Conservation (phyloP, 148 eudicot genomes). For the Fagopyrum esculentum region DNA sequence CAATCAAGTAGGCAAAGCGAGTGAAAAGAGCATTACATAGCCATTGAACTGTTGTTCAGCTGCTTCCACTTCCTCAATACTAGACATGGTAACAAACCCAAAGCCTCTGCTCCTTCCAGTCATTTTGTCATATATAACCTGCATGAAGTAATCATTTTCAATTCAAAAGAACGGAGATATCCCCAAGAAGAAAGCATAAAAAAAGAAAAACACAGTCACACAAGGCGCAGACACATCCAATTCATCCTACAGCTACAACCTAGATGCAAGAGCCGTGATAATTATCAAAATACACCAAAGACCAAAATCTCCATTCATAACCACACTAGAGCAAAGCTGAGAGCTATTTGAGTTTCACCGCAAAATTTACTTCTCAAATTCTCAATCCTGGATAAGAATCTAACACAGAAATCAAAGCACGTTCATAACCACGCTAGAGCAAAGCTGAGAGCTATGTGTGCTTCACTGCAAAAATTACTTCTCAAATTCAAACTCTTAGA, state of each 20-base stretch:
- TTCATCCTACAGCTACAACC: neutral
- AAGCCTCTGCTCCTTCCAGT: constrained; percentile 96
- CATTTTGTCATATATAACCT: constrained; percentile 89
- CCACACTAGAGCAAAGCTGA: neutral
- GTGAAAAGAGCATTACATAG: constrained; percentile 44
- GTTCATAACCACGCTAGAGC: no score
- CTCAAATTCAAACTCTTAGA: neutral
- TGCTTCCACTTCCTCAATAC: constrained; percentile 61
- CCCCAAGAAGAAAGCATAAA: neutral
- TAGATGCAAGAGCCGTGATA: no score
- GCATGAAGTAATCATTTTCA: constrained; percentile 5
- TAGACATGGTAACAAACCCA: constrained; percentile 93
- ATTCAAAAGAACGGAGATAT: neutral
- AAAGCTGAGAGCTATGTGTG: neutral
- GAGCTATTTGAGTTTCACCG: neutral
- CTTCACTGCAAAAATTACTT: neutral
- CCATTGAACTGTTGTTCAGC: constrained; percentile 82
- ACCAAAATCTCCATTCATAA: no score
- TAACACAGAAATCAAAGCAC: neutral
- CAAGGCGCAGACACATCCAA: neutral
- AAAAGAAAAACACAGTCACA: neutral
- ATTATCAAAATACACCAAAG: no score
- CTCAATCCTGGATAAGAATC: neutral
- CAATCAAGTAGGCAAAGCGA: neutral
- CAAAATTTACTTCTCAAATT: neutral